Evolutionary conservation across 2,329 filamentous ascomycete species (phyloP).

Genomic region (Hortaea sp.): DNA sequence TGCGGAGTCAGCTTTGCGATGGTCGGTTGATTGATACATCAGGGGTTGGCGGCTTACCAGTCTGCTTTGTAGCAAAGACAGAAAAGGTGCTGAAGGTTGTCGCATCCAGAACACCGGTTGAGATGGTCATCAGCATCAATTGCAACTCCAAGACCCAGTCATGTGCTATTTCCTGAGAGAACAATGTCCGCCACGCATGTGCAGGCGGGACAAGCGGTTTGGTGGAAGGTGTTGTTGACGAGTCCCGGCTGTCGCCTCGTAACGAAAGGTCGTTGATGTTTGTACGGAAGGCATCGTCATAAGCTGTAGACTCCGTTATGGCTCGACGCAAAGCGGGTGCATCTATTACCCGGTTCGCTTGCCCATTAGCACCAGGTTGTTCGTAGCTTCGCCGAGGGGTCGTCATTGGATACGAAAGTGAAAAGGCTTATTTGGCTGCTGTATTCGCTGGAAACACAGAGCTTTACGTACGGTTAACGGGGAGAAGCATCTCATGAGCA

Average conservation of each 20-base stretch:
- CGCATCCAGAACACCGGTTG: slow-evolving; percentile 41
- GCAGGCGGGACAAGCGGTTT: background rate
- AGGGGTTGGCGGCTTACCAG: slow-evolving; percentile 23
- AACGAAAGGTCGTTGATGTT: background rate
- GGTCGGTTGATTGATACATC: too few species aligned
- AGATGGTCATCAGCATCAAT: slow-evolving; percentile 30
- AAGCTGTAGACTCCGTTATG: background rate
- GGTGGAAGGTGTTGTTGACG: background rate
- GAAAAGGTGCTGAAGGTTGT: slow-evolving; percentile 53
- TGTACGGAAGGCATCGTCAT: background rate
- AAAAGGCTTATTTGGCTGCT: too few species aligned
- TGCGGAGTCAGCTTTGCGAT: background rate
- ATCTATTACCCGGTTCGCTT: background rate
- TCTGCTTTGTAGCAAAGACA: slow-evolving; percentile 56
- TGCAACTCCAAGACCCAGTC: slow-evolving; percentile 20
- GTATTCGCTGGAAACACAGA: too few species aligned
- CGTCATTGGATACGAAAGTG: too few species aligned
- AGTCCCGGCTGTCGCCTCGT: background rate
- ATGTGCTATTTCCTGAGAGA: slow-evolving; percentile 10
- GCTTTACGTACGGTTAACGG: too few species aligned
- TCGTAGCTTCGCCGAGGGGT: too few species aligned
- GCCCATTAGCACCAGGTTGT: too few species aligned
- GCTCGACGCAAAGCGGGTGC: background rate
- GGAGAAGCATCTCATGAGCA: too few species aligned
- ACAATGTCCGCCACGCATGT: slow-evolving; percentile 2